Evolutionary conservation across 2,329 filamentous ascomycete species (phyloP).

Genomic region (Atkinsonella hypoxylon): DNA sequence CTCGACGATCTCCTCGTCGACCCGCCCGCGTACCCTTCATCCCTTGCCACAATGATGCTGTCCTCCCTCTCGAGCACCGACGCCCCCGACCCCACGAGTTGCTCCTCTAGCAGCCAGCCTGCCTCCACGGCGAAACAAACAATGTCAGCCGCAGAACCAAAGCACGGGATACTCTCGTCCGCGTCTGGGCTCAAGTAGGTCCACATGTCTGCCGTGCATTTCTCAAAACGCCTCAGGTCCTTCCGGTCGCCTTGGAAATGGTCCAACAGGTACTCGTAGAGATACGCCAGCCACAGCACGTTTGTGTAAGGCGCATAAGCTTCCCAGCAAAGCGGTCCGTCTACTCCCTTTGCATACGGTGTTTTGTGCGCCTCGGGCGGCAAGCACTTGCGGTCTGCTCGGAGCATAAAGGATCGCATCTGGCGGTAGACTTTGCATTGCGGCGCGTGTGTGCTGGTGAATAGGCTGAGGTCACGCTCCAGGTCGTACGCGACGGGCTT

Average conservation of each 20-base stretch:
- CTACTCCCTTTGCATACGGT: constrained; percentile 33
- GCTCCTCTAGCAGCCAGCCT: constrained; percentile 42
- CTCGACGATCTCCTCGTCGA: constrained; percentile 15
- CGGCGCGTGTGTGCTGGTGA: constrained; percentile 45
- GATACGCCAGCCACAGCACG: constrained; percentile 52
- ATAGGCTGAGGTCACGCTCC: constrained; percentile 47
- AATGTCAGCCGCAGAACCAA: constrained; percentile 43
- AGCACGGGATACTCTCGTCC: constrained; percentile 33
- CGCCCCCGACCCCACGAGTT: constrained; percentile 30
- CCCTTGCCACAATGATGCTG: constrained; percentile 26
- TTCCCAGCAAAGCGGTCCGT: constrained; percentile 41
- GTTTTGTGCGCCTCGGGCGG: constrained; percentile 33
- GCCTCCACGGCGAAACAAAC: constrained; percentile 45
- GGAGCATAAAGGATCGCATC: constrained; percentile 46
- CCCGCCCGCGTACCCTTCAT: constrained; percentile 14
- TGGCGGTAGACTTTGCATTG: constrained; percentile 52
- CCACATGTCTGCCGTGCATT: constrained; percentile 40
- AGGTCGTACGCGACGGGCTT: constrained; percentile 42
- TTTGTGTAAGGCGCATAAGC: constrained; percentile 49
- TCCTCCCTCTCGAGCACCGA: constrained; percentile 27
- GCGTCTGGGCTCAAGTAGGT: constrained; percentile 40
- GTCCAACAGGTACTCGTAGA: constrained; percentile 40
- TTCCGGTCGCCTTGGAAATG: constrained; percentile 36
- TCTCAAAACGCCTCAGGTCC: constrained; percentile 33
- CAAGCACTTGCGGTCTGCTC: constrained; percentile 37